Percentiles rank a stretch among this genome's conserved stretches.
These are phyloP conservation scores for Ustulina deusta DNA, from an alignment of 2,329 filamentous ascomycete genomes.

Conservation along the genomic window DNA sequence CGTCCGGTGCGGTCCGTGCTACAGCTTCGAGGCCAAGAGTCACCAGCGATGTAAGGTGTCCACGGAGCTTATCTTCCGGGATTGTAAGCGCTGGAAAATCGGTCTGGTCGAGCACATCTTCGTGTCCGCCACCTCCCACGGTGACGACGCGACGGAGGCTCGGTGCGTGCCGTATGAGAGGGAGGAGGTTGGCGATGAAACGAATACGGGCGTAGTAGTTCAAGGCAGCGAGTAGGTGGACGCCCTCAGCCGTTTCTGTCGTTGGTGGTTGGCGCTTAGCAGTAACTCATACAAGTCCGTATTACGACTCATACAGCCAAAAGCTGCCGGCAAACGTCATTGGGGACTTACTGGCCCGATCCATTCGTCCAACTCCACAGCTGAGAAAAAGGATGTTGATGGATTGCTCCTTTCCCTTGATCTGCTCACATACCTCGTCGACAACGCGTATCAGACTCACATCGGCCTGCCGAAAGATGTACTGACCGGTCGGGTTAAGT, in stretches of 20 bases:
- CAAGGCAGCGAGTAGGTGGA: slow-evolving; percentile 34
- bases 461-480: slow-evolving; percentile 56
- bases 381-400: slow-evolving; percentile 38
- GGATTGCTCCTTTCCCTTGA: slow-evolving; percentile 27
- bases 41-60: slow-evolving; percentile 33
- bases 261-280: neutral
- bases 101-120: slow-evolving; percentile 28
- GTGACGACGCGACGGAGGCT: slow-evolving; percentile 30
- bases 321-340: neutral
- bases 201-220: slow-evolving; percentile 36
- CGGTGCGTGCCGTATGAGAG: slow-evolving; percentile 20
- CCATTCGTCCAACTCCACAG: slow-evolving; percentile 29
- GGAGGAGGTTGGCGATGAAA: slow-evolving; percentile 33
- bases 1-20: slow-evolving; percentile 21
- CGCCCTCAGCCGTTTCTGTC: slow-evolving; percentile 30
- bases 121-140: slow-evolving; percentile 28
- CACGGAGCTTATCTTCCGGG: slow-evolving; percentile 26
- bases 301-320: neutral
- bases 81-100: slow-evolving; percentile 31
- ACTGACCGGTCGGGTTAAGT: slow-evolving; percentile 59
- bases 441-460: slow-evolving; percentile 31
- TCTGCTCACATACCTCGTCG: slow-evolving; percentile 35
- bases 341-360: slow-evolving; percentile 29
- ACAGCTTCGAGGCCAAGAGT: slow-evolving; percentile 35
- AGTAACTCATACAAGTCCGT: neutral